phyloP scores from a whole-genome alignment of 1,284 basidiomycete species.

The Psilocybe mexicana region DNA sequence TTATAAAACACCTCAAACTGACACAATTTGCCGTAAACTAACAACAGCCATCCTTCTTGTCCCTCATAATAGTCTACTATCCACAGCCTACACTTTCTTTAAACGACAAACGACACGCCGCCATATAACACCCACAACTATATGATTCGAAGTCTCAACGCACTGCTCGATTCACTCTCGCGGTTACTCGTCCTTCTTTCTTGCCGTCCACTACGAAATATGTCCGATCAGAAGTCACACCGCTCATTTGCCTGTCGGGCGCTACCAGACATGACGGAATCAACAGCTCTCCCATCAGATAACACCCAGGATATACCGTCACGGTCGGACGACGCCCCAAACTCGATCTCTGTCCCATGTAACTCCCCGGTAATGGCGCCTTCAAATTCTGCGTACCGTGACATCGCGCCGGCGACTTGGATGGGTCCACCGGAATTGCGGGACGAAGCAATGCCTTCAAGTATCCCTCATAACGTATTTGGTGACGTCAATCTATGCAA shows the following conservation, averaged over 20 bases:
- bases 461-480: neutral
- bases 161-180: slow-evolving; percentile 13
- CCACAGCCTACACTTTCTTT: slow-evolving; percentile 9
- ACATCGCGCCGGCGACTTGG: neutral
- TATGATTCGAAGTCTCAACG: slow-evolving; percentile 13
- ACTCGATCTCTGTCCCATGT: neutral
- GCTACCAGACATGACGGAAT: neutral
- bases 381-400: slow-evolving; percentile 1
- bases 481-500: slow-evolving; percentile 11
- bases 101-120: neutral
- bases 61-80: too few species aligned
- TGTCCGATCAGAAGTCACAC: slow-evolving; percentile 3
- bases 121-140: slow-evolving; percentile 5
- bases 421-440: neutral
- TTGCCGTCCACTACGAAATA: slow-evolving; percentile 13
- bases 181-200: slow-evolving; percentile 5
- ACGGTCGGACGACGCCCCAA: neutral
- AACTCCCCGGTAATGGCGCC: slow-evolving; percentile 14
- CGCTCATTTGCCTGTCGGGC: neutral
- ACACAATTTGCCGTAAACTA: too few species aligned
- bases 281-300: neutral
- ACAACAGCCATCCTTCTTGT: too few species aligned
- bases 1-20: too few species aligned
- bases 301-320: too few species aligned
- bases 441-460: neutral